Evolutionary conservation across 257 asterid species (phyloP).

Genomic region (Solanum infundibuliforme): DNA sequence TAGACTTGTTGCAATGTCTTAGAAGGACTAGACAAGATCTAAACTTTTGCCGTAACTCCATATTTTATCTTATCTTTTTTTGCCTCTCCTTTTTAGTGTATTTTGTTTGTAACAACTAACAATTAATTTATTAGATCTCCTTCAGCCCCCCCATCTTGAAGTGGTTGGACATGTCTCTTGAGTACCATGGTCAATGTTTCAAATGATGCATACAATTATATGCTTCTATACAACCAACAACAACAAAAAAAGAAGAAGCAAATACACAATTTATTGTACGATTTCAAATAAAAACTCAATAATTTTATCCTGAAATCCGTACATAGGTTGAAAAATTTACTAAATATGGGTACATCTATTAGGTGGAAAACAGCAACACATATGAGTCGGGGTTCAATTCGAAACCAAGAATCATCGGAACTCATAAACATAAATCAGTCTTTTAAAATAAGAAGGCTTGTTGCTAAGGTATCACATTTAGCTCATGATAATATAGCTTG

Average conservation of each 20-base stretch:
- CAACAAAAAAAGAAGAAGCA: neutral
- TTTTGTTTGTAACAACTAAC: neutral
- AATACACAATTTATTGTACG: neutral
- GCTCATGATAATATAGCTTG: neutral
- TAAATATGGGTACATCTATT: neutral
- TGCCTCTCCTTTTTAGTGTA: neutral
- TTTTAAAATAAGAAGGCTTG: neutral
- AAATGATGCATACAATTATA: neutral
- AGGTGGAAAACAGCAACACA: neutral
- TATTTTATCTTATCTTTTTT: constrained; percentile 3
- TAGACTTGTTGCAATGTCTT: neutral
- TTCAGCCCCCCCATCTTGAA: neutral
- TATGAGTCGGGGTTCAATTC: neutral
- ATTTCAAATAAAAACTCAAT: neutral
- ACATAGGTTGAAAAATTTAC: neutral
- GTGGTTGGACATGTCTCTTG: neutral
- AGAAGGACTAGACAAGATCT: constrained; percentile 7
- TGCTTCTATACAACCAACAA: neutral
- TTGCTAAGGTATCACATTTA: neutral
- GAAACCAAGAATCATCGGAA: neutral
- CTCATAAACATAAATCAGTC: neutral
- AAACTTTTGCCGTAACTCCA: neutral
- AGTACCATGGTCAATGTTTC: neutral
- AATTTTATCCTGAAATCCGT: neutral
- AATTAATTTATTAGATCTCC: neutral